Base-by-base conservation (phyloP, 257 asterid species). In the Ligustrum vulgare region DNA sequence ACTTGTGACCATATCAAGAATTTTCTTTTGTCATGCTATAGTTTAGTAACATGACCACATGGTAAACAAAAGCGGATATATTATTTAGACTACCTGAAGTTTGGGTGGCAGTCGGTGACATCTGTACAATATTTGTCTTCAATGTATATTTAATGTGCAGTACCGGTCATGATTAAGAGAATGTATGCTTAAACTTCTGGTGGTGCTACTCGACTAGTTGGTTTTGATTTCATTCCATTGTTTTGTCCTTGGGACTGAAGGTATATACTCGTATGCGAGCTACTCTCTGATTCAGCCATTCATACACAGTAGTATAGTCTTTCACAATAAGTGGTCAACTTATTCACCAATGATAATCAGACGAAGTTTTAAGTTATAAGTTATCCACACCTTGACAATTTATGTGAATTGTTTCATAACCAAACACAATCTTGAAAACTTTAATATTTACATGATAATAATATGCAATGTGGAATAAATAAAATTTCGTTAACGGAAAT, bases 11-110 rank as follows among this genome's bases (percentile, higher is more conserved):
- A 65, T 8, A 5, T 67, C 37, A 39, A 18, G 37, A 69, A 5
- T 43, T 34, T 67, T 32, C 62, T 73, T 43, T 37, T 31, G 72
- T 69, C 65, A 39, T 56, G 76, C 28, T 22, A 39, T 39, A 28
- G 28, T 72, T 72, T 35, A 60, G 41, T 22, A n/a, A 33, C 41
- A 49, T 23, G 23, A 12, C 23, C 73, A 11, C 31, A 22, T 71
- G 35, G 56, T 35, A 67, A 35, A 28, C 9, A 25, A 67, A 33
- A 33, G 66, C 2, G 0, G 71, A 34, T 77, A 35, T 62, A 41
- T 16, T 28, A 34, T 70, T 18, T 74, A 47, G 64, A 63, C 41
- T 62, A 2, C 54, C 18, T 33, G 71, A 31, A 49, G 13, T 22
- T 58, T 58, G 66, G 66, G 33, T 23, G 33, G 13, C 32, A 20